Conservation (phyloP, 331 rosid genomes). For the Quercus phellos region DNA sequence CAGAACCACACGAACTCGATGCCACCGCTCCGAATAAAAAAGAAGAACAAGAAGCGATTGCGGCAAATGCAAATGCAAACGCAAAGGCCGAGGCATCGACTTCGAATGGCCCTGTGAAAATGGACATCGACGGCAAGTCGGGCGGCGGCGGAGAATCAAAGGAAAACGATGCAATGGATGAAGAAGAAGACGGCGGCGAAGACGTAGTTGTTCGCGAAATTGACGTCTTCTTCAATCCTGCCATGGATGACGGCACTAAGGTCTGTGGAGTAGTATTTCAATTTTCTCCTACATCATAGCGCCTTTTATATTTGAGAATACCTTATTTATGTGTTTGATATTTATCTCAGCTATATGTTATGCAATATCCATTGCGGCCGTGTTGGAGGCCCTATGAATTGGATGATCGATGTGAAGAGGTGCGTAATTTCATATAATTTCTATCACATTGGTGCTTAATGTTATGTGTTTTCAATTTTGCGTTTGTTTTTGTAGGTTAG, state of each 20-base stretch:
- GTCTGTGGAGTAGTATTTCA: conserved; percentile 18
- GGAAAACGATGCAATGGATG: conserved; percentile 51
- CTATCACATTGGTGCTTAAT: background rate
- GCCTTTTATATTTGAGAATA: background rate
- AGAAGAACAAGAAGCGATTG: conserved; percentile 16
- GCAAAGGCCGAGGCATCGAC: conserved; percentile 18
- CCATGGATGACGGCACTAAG: conserved; percentile 41
- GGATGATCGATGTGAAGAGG: conserved; percentile 78
- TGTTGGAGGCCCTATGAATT: conserved; percentile 82
- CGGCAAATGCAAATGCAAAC: background rate
- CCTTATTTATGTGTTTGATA: background rate
- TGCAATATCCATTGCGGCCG: conserved; percentile 89
- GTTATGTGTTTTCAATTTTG: background rate
- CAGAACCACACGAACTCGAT: conserved; percentile 35
- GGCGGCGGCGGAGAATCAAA: conserved; percentile 28
- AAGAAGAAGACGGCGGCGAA: conserved; percentile 25
- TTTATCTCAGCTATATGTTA: conserved; percentile 48
- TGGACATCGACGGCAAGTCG: conserved; percentile 29
- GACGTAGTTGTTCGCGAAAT: conserved; percentile 77
- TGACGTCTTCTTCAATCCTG: conserved; percentile 67
- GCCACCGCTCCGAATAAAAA: conserved; percentile 18
- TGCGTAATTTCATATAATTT: conserved; percentile 7
- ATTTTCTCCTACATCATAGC: background rate
- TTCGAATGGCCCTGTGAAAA: conserved; percentile 35
- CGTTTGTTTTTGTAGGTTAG: conserved; percentile 48